Percentiles rank a stretch among this genome's conserved stretches.
Conservation (phyloP, 306 rosid genomes). For the Casuarina cunninghamiana region DNA sequence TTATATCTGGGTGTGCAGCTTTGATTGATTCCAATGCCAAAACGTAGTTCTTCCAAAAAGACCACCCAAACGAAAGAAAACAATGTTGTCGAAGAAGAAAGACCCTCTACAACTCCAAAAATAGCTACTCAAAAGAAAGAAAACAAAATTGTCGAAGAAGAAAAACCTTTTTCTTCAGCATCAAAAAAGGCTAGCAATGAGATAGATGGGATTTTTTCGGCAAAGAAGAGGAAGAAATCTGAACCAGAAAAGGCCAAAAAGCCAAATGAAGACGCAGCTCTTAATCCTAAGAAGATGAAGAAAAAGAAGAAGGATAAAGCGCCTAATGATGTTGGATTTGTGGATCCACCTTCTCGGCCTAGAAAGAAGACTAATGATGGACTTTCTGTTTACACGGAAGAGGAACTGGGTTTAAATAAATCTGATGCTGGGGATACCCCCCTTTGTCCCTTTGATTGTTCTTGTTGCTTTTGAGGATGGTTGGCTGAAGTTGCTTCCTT, state of each 20-base stretch:
- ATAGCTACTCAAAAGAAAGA: slow-evolving; percentile 30
- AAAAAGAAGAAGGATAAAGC: slow-evolving; percentile 33
- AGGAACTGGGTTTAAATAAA: slow-evolving; percentile 58
- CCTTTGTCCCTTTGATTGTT: slow-evolving; percentile 85
- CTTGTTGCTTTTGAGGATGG: slow-evolving; percentile 66
- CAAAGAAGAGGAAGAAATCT: slow-evolving; percentile 58
- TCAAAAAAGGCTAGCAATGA: slow-evolving; percentile 39
- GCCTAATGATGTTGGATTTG: slow-evolving; percentile 33
- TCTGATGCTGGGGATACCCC: slow-evolving; percentile 71
- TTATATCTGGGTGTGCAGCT: not conserved
- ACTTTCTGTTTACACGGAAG: slow-evolving; percentile 58
- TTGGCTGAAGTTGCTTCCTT: slow-evolving; percentile 4
- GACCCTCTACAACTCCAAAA: slow-evolving; percentile 29
- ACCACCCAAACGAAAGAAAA: slow-evolving; percentile 27
- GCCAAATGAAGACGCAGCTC: slow-evolving; percentile 21
- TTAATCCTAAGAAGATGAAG: slow-evolving; percentile 32
- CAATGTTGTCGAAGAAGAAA: slow-evolving; percentile 33
- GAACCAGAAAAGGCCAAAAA: slow-evolving; percentile 23
- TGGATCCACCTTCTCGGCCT: slow-evolving; percentile 34
- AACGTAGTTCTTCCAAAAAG: not conserved
- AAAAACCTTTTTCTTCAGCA: slow-evolving; percentile 28
- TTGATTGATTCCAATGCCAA: not conserved
- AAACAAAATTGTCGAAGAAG: slow-evolving; percentile 29
- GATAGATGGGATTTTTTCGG: slow-evolving; percentile 75
- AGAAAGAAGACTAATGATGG: slow-evolving; percentile 64